Percentiles rank a stretch among this genome's conserved stretches.
Conservation (phyloP, 2,329 filamentous ascomycete species). For the Colletotrichum graminicola region DNA sequence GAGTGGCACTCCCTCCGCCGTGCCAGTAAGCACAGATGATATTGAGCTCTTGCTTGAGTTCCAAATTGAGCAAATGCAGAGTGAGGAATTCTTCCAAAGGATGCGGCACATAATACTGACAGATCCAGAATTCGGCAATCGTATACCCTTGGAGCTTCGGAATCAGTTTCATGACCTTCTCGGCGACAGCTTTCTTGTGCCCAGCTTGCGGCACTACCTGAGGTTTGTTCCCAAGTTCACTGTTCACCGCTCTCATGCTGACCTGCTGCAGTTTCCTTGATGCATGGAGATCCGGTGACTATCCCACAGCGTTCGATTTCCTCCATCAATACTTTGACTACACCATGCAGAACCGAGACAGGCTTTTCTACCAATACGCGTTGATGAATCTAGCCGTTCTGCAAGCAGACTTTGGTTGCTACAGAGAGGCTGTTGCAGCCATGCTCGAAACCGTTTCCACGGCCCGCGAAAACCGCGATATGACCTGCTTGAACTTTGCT, state of each 20-base stretch:
- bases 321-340: constrained; percentile 98
- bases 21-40: constrained; percentile 79
- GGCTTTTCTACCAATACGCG: constrained; percentile 93
- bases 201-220: constrained; percentile 82
- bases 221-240: constrained; percentile 60
- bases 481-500: constrained; percentile 92
- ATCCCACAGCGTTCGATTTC: constrained; percentile 88
- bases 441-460: constrained; percentile 96
- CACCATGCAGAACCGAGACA: constrained; percentile 86
- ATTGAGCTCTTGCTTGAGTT: constrained; percentile 86
- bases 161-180: constrained; percentile 78
- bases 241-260: constrained; percentile 27
- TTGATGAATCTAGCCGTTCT: constrained; percentile 92
- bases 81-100: constrained; percentile 56
- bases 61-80: constrained; percentile 89
- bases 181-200: constrained; percentile 74
- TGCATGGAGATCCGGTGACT: constrained; percentile 91
- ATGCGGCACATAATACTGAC: neutral
- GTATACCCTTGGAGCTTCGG: constrained; percentile 81
- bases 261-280: constrained; percentile 78
- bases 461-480: constrained; percentile 93
- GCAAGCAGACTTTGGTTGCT: constrained; percentile 94
- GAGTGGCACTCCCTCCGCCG: constrained; percentile 54
- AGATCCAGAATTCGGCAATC: constrained; percentile 75
- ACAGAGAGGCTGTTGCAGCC: constrained; percentile 88